These are phyloP conservation scores for Lasiosphaeris hirsuta DNA, from an alignment of 495 filamentous ascomycete species.

Conservation along the genomic window DNA sequence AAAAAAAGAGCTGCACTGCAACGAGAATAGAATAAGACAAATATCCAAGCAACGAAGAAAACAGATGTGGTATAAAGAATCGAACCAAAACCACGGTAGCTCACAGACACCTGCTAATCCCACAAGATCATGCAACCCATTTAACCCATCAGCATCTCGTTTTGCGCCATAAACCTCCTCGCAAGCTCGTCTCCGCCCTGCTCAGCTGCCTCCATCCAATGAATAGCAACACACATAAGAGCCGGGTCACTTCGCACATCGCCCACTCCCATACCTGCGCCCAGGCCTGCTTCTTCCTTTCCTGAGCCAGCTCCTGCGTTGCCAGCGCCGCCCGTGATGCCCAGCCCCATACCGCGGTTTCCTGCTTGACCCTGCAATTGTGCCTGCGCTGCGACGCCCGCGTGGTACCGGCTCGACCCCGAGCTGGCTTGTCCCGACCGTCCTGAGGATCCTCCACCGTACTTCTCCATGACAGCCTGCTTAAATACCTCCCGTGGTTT, in stretches of 20 bases:
- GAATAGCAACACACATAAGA: conserved; percentile 92
- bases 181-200: conserved; percentile 85
- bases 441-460: conserved; percentile 40
- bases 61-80: not conserved
- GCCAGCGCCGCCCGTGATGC: conserved; percentile 16
- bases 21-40: not conserved
- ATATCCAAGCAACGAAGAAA: not conserved
- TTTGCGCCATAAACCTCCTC: conserved; percentile 75
- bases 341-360: conserved; percentile 11
- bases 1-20: not conserved
- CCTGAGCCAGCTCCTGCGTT: conserved; percentile 20
- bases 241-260: conserved; percentile 75
- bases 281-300: conserved; percentile 14
- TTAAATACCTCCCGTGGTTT: conserved; percentile 90
- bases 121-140: not conserved
- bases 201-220: conserved; percentile 96
- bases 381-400: conserved; percentile 11
- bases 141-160: conserved; percentile 36
- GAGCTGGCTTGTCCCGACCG: conserved; percentile 10
- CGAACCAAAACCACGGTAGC: not conserved
- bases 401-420: conserved; percentile 30
- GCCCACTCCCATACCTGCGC: conserved; percentile 32
- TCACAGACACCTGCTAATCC: not conserved
- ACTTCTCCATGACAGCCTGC: conserved; percentile 76
- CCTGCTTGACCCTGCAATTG: conserved; percentile 16